These are phyloP conservation scores for Potentilla sterilis DNA, from an alignment of 306 rosid genomes.

Conservation along the genomic window DNA sequence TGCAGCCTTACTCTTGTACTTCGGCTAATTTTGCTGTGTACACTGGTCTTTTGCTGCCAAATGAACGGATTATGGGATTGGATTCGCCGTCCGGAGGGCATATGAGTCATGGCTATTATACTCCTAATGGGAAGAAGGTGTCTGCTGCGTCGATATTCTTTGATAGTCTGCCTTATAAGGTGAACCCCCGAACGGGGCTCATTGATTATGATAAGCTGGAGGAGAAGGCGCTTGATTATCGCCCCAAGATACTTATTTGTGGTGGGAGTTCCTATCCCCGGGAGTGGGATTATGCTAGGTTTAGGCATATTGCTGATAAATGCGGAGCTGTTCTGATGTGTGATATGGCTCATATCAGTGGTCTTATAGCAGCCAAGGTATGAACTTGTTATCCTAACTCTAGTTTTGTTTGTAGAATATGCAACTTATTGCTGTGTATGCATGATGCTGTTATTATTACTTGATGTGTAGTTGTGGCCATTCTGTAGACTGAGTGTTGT, in stretches of 20 bases:
- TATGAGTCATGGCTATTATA: constrained; percentile 82
- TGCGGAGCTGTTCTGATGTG: constrained; percentile 82
- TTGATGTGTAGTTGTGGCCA: not conserved
- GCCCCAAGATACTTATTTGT: constrained; percentile 81
- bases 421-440: not conserved
- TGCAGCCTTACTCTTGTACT: constrained; percentile 83
- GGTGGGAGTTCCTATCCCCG: constrained; percentile 88
- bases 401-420: not conserved
- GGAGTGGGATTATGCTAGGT: constrained; percentile 78
- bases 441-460: not conserved
- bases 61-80: constrained; percentile 82
- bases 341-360: constrained; percentile 93
- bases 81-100: constrained; percentile 91
- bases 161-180: constrained; percentile 70
- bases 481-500: not conserved
- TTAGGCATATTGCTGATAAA: constrained; percentile 72
- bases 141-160: constrained; percentile 72
- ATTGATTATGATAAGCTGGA: constrained; percentile 81
- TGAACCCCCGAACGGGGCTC: constrained; percentile 67
- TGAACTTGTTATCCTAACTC: constrained; percentile 2
- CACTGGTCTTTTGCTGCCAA: constrained; percentile 68
- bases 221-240: constrained; percentile 71
- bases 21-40: constrained; percentile 83
- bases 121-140: constrained; percentile 68
- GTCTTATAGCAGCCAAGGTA: constrained; percentile 86